These are phyloP conservation scores for Adansonia digitata DNA, from an alignment of 345 rosid species.

Conservation along the genomic window DNA sequence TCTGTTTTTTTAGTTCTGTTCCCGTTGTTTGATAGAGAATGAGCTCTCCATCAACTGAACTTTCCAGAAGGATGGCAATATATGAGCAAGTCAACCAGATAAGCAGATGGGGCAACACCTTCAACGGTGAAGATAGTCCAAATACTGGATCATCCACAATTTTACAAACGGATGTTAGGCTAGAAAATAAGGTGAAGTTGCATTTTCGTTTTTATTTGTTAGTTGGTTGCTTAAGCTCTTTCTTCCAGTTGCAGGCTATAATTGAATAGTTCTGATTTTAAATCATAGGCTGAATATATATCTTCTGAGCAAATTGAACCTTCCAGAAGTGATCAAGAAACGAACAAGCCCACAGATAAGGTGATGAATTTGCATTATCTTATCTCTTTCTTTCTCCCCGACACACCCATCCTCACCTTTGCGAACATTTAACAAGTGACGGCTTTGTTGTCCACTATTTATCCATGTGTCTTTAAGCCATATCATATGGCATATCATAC, in stretches of 20 bases:
- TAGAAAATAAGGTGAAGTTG: conserved; percentile 48
- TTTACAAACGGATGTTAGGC: conserved; percentile 39
- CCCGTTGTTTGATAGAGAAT: conserved; percentile 32
- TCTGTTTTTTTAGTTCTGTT: neutral
- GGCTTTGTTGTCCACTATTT: neutral
- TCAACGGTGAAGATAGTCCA: conserved; percentile 43
- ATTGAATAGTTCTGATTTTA: conserved; percentile 19
- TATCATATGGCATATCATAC: too few relatives aligned
- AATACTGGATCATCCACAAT: conserved; percentile 48
- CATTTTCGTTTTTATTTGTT: conserved; percentile 13
- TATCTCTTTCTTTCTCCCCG: neutral
- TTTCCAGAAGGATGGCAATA: conserved; percentile 55
- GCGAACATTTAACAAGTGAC: neutral
- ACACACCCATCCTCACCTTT: neutral
- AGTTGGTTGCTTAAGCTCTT: neutral
- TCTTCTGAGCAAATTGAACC: conserved; percentile 44
- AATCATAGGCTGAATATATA: conserved; percentile 33
- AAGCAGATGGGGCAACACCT: conserved; percentile 59
- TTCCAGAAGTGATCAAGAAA: conserved; percentile 63
- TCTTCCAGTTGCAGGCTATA: conserved; percentile 6
- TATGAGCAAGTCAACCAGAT: conserved; percentile 72
- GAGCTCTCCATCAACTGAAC: conserved; percentile 64
- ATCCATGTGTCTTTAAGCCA: neutral
- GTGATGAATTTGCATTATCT: conserved; percentile 22
- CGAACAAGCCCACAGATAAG: conserved; percentile 54